phyloP scores from a whole-genome alignment of 169 alveolate species.

The Sarcocystis neurona region DNA sequence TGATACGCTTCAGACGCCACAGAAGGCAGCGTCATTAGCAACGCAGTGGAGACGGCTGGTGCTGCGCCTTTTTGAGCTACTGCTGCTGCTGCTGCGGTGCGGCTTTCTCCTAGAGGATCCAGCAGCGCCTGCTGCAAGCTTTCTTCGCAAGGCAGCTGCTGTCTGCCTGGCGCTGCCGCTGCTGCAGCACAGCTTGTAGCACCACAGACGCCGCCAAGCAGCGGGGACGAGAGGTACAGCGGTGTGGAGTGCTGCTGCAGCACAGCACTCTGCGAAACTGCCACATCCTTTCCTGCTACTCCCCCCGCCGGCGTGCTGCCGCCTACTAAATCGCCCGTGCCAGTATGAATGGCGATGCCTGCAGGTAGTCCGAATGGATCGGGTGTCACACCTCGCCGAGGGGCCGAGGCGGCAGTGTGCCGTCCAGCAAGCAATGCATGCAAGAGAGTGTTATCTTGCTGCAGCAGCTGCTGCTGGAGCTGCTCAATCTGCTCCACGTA shows the following conservation, averaged over 20 bases:
- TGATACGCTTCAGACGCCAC: neutral
- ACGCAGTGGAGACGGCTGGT: neutral
- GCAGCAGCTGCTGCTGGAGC: constrained; percentile 36
- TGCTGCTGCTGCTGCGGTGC: too few species aligned
- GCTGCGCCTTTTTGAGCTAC: too few species aligned
- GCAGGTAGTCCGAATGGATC: too few species aligned
- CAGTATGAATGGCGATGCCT: too few species aligned
- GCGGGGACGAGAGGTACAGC: too few species aligned
- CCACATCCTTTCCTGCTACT: too few species aligned
- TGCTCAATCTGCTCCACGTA: constrained; percentile 31
- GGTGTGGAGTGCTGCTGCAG: too few species aligned
- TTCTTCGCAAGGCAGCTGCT: neutral
- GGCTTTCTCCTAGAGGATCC: constrained; percentile 18
- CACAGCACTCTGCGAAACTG: too few species aligned
- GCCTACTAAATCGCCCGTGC: too few species aligned
- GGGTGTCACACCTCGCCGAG: too few species aligned
- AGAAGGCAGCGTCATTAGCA: neutral
- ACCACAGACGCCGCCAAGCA: too few species aligned
- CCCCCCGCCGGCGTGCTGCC: too few species aligned
- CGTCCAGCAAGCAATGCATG: constrained; percentile 26
- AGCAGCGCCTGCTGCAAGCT: neutral
- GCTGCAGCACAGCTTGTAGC: neutral
- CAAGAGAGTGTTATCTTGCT: constrained; percentile 26
- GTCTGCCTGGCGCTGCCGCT: neutral
- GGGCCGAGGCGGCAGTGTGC: neutral